Evolutionary conservation across 2,329 filamentous ascomycete genomes (phyloP).

Genomic region (Nectriaceae sp.): DNA sequence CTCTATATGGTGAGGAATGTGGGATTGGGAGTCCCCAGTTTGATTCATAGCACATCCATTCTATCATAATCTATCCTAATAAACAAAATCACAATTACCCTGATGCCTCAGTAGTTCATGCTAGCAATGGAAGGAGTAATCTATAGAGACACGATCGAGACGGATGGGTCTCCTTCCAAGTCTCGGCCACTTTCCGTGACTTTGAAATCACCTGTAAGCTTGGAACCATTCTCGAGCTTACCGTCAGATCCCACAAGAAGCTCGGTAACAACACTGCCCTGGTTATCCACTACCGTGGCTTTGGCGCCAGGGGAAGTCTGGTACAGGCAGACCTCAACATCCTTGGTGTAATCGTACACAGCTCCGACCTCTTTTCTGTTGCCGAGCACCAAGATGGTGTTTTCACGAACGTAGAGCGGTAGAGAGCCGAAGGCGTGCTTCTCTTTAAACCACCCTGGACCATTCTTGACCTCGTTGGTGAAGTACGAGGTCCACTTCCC

Average conservation of each 20-base stretch:
- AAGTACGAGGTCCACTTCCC: constrained; percentile 51
- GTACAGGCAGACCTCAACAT: constrained; percentile 51
- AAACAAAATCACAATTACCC: not conserved
- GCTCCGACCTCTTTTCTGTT: constrained; percentile 40
- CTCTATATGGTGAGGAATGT: too few relatives aligned
- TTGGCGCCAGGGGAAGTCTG: constrained; percentile 42
- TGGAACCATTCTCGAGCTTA: constrained; percentile 39
- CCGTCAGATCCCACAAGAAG: constrained; percentile 42
- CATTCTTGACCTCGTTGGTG: constrained; percentile 49
- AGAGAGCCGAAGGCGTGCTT: constrained; percentile 59
- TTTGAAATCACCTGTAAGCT: constrained; percentile 40
- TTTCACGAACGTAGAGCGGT: constrained; percentile 59
- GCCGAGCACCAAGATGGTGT: constrained; percentile 50
- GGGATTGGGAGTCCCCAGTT: not conserved
- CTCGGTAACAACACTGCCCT: constrained; percentile 42
- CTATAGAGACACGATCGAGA: constrained; percentile 29
- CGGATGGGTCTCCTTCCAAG: constrained; percentile 27
- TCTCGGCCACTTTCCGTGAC: constrained; percentile 24
- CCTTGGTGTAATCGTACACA: constrained; percentile 49
- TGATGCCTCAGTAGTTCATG: not conserved
- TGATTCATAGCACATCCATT: not conserved
- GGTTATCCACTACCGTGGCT: constrained; percentile 43
- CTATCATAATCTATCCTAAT: not conserved
- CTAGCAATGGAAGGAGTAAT: too few relatives aligned
- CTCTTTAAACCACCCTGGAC: constrained; percentile 61